Conservation (phyloP, 768 basidiomycete species). For the Russula ochroleuca region DNA sequence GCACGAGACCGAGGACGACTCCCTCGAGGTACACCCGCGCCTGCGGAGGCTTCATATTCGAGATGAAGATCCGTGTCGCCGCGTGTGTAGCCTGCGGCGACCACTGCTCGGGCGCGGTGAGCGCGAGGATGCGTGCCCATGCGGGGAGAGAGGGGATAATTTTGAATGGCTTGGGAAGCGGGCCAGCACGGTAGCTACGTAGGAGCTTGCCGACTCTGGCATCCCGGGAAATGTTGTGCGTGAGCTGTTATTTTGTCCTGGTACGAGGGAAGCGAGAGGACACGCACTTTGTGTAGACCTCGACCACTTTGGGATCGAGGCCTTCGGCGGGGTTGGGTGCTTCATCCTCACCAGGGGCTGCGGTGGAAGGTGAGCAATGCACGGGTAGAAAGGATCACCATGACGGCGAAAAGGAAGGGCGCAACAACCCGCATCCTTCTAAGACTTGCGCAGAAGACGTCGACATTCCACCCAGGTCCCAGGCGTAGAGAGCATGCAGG, state of each 20-base stretch:
- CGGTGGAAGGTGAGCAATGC: conserved; percentile 34
- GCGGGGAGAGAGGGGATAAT: conserved; percentile 92
- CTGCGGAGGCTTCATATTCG: conserved; percentile 93
- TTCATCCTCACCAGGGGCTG: conserved; percentile 43
- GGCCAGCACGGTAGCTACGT: conserved; percentile 86
- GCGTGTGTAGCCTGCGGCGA: conserved; percentile 92
- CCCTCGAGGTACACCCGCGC: conserved; percentile 90
- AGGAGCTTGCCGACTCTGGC: conserved; percentile 80
- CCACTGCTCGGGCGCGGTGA: conserved; percentile 92
- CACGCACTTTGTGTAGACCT: conserved; percentile 85
- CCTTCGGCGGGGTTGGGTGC: conserved; percentile 76
- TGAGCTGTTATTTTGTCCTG: not conserved
- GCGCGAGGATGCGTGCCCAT: conserved; percentile 93
- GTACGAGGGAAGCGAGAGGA: not conserved
- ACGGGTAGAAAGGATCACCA: conserved; percentile 17
- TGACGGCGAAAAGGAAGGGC: not conserved
- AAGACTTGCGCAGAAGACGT: not conserved
- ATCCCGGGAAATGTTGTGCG: not conserved
- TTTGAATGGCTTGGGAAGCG: conserved; percentile 96
- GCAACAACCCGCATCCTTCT: not conserved
- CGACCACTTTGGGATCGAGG: conserved; percentile 87
- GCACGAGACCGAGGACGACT: conserved; percentile 82
- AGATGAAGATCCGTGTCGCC: conserved; percentile 92
- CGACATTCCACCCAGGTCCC: not conserved
- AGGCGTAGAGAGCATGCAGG: not conserved